Percentiles rank a stretch among this genome's conserved stretches.
Evolutionary conservation across 2,329 filamentous ascomycete genomes (phyloP).

Genomic region (Colletotrichum melonis): DNA sequence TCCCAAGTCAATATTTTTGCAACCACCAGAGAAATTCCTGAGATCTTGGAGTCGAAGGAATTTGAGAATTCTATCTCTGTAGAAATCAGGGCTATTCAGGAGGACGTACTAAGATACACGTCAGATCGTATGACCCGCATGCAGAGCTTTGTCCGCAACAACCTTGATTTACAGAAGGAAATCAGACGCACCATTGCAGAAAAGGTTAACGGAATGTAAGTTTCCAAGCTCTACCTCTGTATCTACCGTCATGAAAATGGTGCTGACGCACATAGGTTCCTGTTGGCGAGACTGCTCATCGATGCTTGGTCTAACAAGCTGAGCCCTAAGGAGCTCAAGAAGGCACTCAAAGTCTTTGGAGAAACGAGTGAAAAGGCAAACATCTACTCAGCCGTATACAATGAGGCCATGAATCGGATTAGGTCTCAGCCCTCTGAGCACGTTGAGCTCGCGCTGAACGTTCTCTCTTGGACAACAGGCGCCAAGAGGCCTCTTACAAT

Average conservation of each 20-base stretch:
- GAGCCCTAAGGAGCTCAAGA: no score
- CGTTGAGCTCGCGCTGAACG: fast-evolving
- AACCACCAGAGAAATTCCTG: neutral
- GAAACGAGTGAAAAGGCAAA: no score
- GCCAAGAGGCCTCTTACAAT: neutral
- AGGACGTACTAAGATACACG: neutral
- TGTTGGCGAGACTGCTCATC: no score
- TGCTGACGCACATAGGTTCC: no score
- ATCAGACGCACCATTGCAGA: fast-evolving
- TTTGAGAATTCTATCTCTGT: fast-evolving
- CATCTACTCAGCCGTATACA: neutral
- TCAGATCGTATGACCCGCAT: neutral
- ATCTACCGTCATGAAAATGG: no score
- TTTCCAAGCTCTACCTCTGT: no score
- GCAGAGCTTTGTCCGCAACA: neutral
- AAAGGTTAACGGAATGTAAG: neutral
- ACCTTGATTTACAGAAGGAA: neutral
- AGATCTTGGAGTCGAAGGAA: neutral
- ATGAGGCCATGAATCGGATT: neutral
- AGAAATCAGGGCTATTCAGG: neutral
- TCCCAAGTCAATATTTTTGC: neutral
- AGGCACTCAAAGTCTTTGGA: no score
- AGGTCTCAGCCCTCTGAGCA: neutral
- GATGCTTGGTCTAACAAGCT: no score
- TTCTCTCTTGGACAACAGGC: neutral